Conservation (phyloP, 2,329 filamentous ascomycete genomes). For the Cladorrhinum sp. region DNA sequence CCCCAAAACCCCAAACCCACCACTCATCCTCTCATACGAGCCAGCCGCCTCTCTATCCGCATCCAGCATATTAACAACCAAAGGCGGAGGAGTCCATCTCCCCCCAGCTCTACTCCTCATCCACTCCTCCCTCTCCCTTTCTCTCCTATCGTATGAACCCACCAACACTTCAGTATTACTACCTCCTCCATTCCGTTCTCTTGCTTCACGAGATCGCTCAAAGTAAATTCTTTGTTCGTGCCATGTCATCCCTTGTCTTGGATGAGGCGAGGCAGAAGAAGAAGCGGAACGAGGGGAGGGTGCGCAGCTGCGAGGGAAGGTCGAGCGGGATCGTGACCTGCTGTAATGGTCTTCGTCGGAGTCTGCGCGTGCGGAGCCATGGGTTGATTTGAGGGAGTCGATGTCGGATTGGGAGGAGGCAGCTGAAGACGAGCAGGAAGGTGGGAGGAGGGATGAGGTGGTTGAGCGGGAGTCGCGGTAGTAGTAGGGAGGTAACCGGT, state of each 20-base stretch:
- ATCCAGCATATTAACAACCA: not conserved
- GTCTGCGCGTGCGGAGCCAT: not conserved
- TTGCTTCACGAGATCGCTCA: not conserved
- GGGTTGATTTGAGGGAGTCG: not conserved
- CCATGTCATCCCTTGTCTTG: not conserved
- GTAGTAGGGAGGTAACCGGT: not conserved
- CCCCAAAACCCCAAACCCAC: not conserved
- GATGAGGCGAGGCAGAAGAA: not conserved
- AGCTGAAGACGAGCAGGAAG: not conserved
- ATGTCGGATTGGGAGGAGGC: not conserved
- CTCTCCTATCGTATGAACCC: not conserved
- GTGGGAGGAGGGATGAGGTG: not conserved
- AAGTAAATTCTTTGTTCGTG: not conserved
- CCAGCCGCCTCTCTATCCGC: not conserved
- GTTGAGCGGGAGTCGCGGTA: not conserved
- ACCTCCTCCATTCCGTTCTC: not conserved
- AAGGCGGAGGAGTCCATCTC: not conserved
- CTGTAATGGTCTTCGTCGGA: not conserved
- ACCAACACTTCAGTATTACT: not conserved
- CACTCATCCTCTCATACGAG: not conserved
- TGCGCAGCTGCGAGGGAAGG: not conserved
- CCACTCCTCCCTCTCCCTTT: not conserved
- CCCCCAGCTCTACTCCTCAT: not conserved
- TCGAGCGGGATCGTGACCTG: not conserved
- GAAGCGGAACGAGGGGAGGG: no score